Evolutionary conservation across 2,329 filamentous ascomycete genomes (phyloP), one percentile per base, ranked within the genome.

Genomic region (Teratosphaeria pseudoeucalypti): DNA sequence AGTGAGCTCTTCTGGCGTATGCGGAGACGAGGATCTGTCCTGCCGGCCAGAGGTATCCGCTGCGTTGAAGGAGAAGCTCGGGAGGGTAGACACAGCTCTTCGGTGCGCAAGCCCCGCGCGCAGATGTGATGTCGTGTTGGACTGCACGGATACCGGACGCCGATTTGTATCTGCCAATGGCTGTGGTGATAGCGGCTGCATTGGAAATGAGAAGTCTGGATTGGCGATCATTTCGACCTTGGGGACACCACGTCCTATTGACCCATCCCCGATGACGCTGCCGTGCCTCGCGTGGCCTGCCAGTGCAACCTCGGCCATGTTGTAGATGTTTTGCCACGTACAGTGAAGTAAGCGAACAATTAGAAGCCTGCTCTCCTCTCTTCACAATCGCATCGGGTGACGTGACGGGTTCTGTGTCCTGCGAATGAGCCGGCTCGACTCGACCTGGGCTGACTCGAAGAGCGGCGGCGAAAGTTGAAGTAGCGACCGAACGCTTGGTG

Each of bases 61-160:
- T 10, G 77, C 74, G 59, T 79, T 79, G 74, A 80, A 80, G 39
- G 72, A 74, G 68, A 80, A 80, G 62, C 73, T 76, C 6, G 78
- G 78, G 58, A 80, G 66, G 6, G 76, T 72, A 6, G 77, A 78
- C 60, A 73, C 73, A 55, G 75, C 73, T 61, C 76, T 70, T 56
- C 71, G 69, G 57, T 64, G 64, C 47, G 58, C 54, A 52, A 43
- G 59, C 58, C 71, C 71, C 65, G 70, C 70, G 37, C 73, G 74
- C 56, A 71, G 70, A 19, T 73, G 74, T 65, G 72, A 73, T 61
- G 73, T 71, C 16, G 70, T 71, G 11, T 70, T 67, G 52, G 69
- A 64, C 66, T 68, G 71, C 66, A 65, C 70, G 49, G 68, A 75
- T 55, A 61, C 69, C 62, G 70, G 71, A 34, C 70, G 62, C 57